Evolutionary conservation across 495 filamentous ascomycete species (phyloP).

Genomic region (Aspergillus bridgeri): DNA sequence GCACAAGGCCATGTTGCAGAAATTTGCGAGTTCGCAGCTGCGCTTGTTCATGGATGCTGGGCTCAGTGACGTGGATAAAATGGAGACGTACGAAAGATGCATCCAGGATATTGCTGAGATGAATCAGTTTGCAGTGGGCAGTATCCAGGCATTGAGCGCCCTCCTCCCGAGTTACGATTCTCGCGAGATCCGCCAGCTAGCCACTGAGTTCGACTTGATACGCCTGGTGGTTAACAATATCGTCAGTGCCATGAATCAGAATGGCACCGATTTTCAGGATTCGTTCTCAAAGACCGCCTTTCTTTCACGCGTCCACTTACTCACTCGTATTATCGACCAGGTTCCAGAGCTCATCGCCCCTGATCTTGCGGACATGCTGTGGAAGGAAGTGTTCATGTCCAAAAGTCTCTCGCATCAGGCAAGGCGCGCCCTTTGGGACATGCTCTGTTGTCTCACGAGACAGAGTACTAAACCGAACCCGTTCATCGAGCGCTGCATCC

Average conservation of each 20-base stretch:
- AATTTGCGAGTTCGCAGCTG: conserved; percentile 58
- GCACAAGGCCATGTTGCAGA: conserved; percentile 44
- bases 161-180: conserved; percentile 47
- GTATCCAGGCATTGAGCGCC: conserved; percentile 64
- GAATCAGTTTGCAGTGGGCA: conserved; percentile 59
- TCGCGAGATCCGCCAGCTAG: conserved; percentile 49
- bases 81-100: conserved; percentile 54
- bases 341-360: conserved; percentile 57
- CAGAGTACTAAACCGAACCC: conserved; percentile 47
- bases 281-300: conserved; percentile 35
- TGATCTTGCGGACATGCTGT: conserved; percentile 60
- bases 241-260: conserved; percentile 41
- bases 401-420: conserved; percentile 52
- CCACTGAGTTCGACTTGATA: conserved; percentile 52
- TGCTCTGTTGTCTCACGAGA: conserved; percentile 52
- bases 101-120: conserved; percentile 55
- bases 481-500: conserved; percentile 65
- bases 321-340: conserved; percentile 54
- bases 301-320: conserved; percentile 54
- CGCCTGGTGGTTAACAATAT: conserved; percentile 51
- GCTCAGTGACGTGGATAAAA: conserved; percentile 45
- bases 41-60: conserved; percentile 49
- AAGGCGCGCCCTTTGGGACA: conserved; percentile 61
- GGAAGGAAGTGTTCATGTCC: conserved; percentile 64
- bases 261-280: conserved; percentile 34